Percentiles rank a stretch among this genome's conserved stretches.
Evolutionary conservation across 768 basidiomycete genomes (phyloP).

Genomic region (Boletus vinaceobasis): DNA sequence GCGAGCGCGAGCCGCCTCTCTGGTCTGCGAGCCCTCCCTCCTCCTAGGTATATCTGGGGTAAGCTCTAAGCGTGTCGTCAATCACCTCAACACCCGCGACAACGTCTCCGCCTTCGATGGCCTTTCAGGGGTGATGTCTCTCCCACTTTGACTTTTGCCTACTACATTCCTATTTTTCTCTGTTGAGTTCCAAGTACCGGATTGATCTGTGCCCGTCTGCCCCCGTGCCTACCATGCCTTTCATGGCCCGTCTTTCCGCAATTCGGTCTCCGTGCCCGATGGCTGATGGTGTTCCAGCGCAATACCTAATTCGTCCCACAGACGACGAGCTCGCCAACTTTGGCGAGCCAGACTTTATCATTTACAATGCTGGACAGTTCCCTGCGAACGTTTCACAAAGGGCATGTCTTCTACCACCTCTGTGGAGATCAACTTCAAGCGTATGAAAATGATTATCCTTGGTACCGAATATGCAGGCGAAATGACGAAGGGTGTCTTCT

Average conservation of each 20-base stretch:
- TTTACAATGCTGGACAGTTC: slow-evolving; percentile 99
- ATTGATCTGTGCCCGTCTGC: slow-evolving; percentile 99
- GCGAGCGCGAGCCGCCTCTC: slow-evolving; percentile 65
- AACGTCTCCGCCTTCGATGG: slow-evolving; percentile 99
- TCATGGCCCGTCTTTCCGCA: slow-evolving; percentile 70
- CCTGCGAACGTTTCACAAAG: slow-evolving; percentile 99
- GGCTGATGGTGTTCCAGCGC: slow-evolving; percentile 50
- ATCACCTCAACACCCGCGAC: slow-evolving; percentile 97
- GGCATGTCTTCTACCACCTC: slow-evolving; percentile 99
- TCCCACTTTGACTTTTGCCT: not conserved
- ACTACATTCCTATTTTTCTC: slow-evolving; percentile 1
- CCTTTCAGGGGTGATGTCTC: slow-evolving; percentile 74
- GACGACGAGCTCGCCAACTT: slow-evolving; percentile 90
- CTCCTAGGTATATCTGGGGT: slow-evolving; percentile 93
- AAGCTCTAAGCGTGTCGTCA: slow-evolving; percentile 97
- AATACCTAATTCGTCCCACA: slow-evolving; percentile 99
- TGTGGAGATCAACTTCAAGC: slow-evolving; percentile 99
- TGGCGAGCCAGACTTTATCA: slow-evolving; percentile 98
- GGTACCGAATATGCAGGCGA: slow-evolving; percentile 97
- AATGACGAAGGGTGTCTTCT: slow-evolving; percentile 99
- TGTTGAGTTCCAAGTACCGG: slow-evolving; percentile 99
- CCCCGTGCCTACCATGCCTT: slow-evolving; percentile 97
- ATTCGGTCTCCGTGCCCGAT: slow-evolving; percentile 3
- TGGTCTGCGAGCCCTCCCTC: not conserved
- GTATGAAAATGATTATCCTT: slow-evolving; percentile 99